Conservation (phyloP, 1,284 basidiomycete genomes). For the Inonotus obliquus region DNA sequence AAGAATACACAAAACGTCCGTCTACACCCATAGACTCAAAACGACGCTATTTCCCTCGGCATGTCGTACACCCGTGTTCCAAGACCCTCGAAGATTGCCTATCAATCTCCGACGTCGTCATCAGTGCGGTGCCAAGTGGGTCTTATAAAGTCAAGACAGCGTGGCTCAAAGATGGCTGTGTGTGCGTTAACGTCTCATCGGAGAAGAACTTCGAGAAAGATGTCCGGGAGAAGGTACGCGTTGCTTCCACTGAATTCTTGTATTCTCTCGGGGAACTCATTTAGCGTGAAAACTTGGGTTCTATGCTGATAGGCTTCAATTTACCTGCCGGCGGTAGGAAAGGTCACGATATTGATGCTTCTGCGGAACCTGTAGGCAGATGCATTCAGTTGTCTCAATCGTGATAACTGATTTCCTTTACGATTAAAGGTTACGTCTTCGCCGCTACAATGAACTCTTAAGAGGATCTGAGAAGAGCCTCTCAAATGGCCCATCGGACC, state of each 20-base stretch:
- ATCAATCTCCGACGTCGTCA: slow-evolving; percentile 81
- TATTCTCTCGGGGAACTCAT: not conserved
- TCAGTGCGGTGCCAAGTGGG: slow-evolving; percentile 86
- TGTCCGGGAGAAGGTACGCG: slow-evolving; percentile 79
- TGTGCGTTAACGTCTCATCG: slow-evolving; percentile 90
- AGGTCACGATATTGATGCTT: slow-evolving; percentile 96
- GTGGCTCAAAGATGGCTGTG: slow-evolving; percentile 88
- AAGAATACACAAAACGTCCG: slow-evolving; percentile 90
- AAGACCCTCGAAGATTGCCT: slow-evolving; percentile 76
- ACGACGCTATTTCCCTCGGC: slow-evolving; percentile 72
- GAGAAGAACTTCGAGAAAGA: slow-evolving; percentile 97
- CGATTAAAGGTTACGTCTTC: slow-evolving; percentile 58
- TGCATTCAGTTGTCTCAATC: slow-evolving; percentile 2
- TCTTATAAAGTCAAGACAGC: slow-evolving; percentile 87
- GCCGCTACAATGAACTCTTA: slow-evolving; percentile 54
- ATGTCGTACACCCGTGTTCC: slow-evolving; percentile 69
- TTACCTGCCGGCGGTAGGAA: slow-evolving; percentile 92
- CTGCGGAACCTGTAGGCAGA: slow-evolving; percentile 81
- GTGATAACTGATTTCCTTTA: slow-evolving; percentile 1
- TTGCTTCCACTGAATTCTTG: slow-evolving; percentile 8
- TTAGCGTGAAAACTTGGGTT: not conserved
- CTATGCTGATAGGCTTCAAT: slow-evolving; percentile 65
- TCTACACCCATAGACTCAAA: slow-evolving; percentile 34
- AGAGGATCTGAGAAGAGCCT: slow-evolving; percentile 9
- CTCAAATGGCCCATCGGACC: not conserved